These are phyloP conservation scores for Arthrinium puccinioides DNA, from an alignment of 2,329 filamentous ascomycete genomes.

Conservation along the genomic window DNA sequence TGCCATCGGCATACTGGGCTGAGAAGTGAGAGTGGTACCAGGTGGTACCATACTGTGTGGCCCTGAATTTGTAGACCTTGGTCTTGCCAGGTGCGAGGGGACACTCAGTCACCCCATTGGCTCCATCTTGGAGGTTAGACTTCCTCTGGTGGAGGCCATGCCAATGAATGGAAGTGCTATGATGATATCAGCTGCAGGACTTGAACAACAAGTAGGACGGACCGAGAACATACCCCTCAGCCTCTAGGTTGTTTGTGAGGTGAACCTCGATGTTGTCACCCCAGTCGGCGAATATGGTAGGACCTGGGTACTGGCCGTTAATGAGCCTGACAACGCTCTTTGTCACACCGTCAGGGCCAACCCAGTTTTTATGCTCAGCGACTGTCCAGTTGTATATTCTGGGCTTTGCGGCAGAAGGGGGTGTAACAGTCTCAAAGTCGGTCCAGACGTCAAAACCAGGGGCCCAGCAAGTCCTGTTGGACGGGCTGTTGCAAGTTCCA, in stretches of 20 bases:
- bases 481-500: slow-evolving; percentile 4
- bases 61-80: slow-evolving; percentile 27
- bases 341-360: slow-evolving; percentile 14
- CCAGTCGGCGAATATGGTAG: slow-evolving; percentile 57
- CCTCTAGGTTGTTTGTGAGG: slow-evolving; percentile 60
- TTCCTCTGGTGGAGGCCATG: slow-evolving; percentile 38
- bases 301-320: slow-evolving; percentile 61
- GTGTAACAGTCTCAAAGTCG: slow-evolving; percentile 16
- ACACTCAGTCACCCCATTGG: slow-evolving; percentile 36
- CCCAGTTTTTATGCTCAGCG: slow-evolving; percentile 15
- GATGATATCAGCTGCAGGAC: too few species aligned
- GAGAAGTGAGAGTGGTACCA: slow-evolving; percentile 35
- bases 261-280: slow-evolving; percentile 57
- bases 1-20: slow-evolving; percentile 43
- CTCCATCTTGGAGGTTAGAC: slow-evolving; percentile 35
- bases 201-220: too few species aligned
- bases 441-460: slow-evolving; percentile 16
- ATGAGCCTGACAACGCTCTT: slow-evolving; percentile 45
- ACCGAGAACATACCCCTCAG: slow-evolving; percentile 29
- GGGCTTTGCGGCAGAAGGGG: slow-evolving; percentile 7
- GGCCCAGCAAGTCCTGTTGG: slow-evolving; percentile 18
- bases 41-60: slow-evolving; percentile 28
- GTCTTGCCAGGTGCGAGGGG: slow-evolving; percentile 26
- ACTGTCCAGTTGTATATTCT: slow-evolving; percentile 13
- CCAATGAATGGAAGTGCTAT: slow-evolving; percentile 35